Evolutionary conservation across 2,329 filamentous ascomycete genomes (phyloP).

Genomic region (Purpureocillium takamizusanense): DNA sequence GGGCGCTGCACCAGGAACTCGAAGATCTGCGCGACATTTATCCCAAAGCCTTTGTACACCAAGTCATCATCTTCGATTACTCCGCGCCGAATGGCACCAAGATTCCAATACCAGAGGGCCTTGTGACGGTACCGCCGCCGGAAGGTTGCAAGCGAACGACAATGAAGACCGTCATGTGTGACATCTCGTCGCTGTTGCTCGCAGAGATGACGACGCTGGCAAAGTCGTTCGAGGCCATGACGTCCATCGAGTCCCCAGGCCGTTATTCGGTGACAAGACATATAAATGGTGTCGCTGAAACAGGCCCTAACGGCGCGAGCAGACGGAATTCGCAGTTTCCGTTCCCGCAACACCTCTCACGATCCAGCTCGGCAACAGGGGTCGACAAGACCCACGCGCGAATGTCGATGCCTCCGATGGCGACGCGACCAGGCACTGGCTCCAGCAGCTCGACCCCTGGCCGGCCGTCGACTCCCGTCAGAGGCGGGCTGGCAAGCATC

Average conservation of each 20-base stretch:
- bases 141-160: conserved; percentile 67
- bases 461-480: conserved; percentile 41
- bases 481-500: conserved; percentile 37
- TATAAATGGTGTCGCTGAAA: conserved; percentile 31
- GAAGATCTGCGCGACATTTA: conserved; percentile 64
- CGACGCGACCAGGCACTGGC: conserved; percentile 32
- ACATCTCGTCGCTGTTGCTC: conserved; percentile 64
- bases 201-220: conserved; percentile 69
- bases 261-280: conserved; percentile 31
- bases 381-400: conserved; percentile 55
- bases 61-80: conserved; percentile 74
- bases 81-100: conserved; percentile 35
- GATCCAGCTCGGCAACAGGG: conserved; percentile 45
- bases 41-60: conserved; percentile 68
- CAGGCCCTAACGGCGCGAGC: conserved; percentile 22
- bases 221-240: conserved; percentile 62
- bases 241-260: conserved; percentile 69
- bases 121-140: conserved; percentile 60
- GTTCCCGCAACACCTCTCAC: conserved; percentile 27
- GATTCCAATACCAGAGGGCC: conserved; percentile 54
- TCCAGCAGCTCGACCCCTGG: conserved; percentile 36
- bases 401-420: conserved; percentile 74
- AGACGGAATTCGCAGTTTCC: conserved; percentile 50
- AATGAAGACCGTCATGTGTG: conserved; percentile 72
- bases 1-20: conserved; percentile 56